phyloP scores from a whole-genome alignment of 139 green algal genomes.

The Mesotaenium endlicherianum region DNA sequence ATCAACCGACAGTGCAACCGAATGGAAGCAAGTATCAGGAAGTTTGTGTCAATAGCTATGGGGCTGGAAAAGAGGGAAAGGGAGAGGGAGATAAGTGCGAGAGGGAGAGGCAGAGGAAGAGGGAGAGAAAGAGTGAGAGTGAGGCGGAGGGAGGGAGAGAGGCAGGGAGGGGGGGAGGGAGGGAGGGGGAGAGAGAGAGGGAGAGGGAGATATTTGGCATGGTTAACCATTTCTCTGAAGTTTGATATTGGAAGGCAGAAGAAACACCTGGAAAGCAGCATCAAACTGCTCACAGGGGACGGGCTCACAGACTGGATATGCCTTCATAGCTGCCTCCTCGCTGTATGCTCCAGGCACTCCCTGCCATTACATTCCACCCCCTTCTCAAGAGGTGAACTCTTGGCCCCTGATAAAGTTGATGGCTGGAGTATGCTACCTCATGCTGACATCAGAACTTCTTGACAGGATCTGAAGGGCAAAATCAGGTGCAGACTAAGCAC shows the following conservation, averaged over 20 bases:
- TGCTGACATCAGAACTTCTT: too few relatives aligned
- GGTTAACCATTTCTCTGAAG: background rate
- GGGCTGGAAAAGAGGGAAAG: background rate
- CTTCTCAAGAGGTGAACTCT: too few relatives aligned
- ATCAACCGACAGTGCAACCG: too few relatives aligned
- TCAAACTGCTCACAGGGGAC: slow-evolving; percentile 95
- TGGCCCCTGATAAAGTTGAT: too few relatives aligned
- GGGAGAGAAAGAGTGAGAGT: background rate
- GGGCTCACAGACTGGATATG: slow-evolving; percentile 73
- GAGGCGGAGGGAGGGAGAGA: background rate
- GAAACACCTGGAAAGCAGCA: slow-evolving; percentile 76
- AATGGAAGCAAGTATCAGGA: too few relatives aligned
- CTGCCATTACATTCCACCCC: too few relatives aligned
- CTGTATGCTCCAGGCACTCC: slow-evolving; percentile 92
- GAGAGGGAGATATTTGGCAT: background rate
- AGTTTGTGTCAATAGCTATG: background rate
- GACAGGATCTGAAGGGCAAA: too few relatives aligned
- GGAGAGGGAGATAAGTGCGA: background rate
- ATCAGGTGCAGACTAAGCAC: too few relatives aligned
- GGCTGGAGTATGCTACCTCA: too few relatives aligned
- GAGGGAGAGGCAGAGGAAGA: background rate
- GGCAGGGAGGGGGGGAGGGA: background rate
- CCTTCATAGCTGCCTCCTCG: slow-evolving; percentile 80
- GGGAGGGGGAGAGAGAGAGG: background rate
- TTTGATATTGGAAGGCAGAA: background rate